Percentiles rank a stretch among this genome's conserved stretches.
Conservation (phyloP, 2,329 filamentous ascomycete species). For the Aspergillus pseudoterreus region DNA sequence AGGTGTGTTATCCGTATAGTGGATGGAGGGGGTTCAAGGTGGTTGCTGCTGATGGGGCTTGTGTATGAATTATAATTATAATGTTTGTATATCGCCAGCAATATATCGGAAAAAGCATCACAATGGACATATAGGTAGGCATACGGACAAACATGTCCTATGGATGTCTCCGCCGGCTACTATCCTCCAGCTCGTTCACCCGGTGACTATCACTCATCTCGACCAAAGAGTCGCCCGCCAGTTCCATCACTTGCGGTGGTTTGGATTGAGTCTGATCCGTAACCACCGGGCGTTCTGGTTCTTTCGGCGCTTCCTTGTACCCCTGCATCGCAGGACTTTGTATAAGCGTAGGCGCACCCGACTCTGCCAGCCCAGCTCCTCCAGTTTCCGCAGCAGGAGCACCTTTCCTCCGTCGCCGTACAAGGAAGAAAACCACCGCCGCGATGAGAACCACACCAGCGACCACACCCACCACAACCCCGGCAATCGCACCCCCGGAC, state of each 20-base stretch:
- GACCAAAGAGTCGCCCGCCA: neutral
- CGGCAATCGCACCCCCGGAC: neutral
- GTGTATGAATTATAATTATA: neutral
- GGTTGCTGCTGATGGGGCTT: conserved; percentile 10
- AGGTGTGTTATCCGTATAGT: conserved; percentile 21
- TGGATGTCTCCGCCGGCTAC: neutral
- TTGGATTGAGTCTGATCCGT: neutral
- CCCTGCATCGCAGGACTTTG: neutral
- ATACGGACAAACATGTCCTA: neutral
- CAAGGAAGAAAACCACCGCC: neutral
- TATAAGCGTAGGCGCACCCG: neutral
- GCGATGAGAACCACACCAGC: neutral
- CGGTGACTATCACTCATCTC: conserved; percentile 1
- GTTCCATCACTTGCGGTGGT: neutral
- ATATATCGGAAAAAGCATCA: neutral
- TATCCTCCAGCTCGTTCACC: neutral
- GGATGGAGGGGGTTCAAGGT: conserved; percentile 20
- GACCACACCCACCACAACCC: neutral
- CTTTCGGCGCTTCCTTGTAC: neutral
- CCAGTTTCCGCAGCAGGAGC: neutral
- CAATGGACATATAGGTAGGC: neutral
- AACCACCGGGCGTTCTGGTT: too few species aligned
- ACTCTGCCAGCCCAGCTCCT: neutral
- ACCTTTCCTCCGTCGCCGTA: neutral
- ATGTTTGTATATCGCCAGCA: neutral